These are phyloP conservation scores for Agrostemma githago DNA, from an alignment of 148 eudicot genomes.

Conservation along the genomic window DNA sequence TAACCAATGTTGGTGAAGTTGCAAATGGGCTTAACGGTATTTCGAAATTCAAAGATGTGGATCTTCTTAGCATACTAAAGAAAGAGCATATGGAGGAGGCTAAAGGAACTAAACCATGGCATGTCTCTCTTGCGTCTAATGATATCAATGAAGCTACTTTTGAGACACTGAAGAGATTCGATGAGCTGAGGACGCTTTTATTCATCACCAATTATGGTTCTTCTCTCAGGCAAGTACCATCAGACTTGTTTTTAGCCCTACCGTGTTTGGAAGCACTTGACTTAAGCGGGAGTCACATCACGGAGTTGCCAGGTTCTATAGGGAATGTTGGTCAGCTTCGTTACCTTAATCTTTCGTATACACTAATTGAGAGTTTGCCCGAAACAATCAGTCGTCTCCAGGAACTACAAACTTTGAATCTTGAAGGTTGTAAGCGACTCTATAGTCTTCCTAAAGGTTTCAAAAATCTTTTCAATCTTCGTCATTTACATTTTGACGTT, in stretches of 20 bases:
- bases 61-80: neutral
- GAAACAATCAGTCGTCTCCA: conserved; percentile 10
- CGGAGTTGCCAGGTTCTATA: conserved; percentile 18
- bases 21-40: neutral
- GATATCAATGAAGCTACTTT: neutral
- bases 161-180: neutral
- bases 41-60: neutral
- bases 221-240: neutral
- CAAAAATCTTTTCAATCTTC: conserved; percentile 19
- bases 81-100: neutral
- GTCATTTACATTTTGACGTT: conserved; percentile 30
- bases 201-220: conserved; percentile 11
- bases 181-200: conserved; percentile 4
- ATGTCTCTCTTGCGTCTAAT: neutral
- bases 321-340: neutral
- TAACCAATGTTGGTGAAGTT: neutral
- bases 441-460: conserved; percentile 23
- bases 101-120: neutral
- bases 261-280: conserved; percentile 7
- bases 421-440: conserved; percentile 5
- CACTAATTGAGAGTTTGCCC: conserved; percentile 6
- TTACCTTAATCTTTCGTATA: conserved; percentile 20
- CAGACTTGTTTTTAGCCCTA: neutral
- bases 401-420: conserved; percentile 18
- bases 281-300: conserved; percentile 13